These are phyloP conservation scores for Salix purpurea DNA, from an alignment of 345 rosid genomes.

Conservation along the genomic window DNA sequence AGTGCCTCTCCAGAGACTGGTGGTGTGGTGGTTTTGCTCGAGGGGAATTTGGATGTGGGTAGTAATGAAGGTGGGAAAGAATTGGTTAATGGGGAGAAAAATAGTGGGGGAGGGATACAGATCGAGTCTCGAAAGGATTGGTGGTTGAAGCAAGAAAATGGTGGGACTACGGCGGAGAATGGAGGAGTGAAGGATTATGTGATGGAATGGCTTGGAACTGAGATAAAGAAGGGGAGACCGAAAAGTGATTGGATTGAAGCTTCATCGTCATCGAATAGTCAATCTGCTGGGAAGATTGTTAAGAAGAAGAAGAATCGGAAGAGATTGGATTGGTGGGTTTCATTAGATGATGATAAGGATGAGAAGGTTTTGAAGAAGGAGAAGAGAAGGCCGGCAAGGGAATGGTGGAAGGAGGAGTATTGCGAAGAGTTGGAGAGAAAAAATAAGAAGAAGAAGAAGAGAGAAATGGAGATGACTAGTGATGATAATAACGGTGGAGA, in stretches of 20 bases:
- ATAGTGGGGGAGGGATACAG: slow-evolving; percentile 10
- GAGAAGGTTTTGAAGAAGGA: slow-evolving; percentile 46
- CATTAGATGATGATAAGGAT: slow-evolving; percentile 66
- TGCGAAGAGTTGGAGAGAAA: slow-evolving; percentile 69
- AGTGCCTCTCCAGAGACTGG: slow-evolving; percentile 33
- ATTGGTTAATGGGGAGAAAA: slow-evolving; percentile 17
- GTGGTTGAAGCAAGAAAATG: slow-evolving; percentile 65
- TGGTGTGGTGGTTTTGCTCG: slow-evolving; percentile 25
- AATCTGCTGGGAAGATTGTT: slow-evolving; percentile 22
- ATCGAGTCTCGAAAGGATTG: slow-evolving; percentile 54
- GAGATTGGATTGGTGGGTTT: slow-evolving; percentile 85
- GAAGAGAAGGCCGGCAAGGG: slow-evolving; percentile 71
- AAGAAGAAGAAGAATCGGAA: slow-evolving; percentile 55
- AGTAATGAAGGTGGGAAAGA: slow-evolving; percentile 45
- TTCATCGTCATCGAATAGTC: slow-evolving; percentile 30
- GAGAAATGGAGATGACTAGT: slow-evolving; percentile 23
- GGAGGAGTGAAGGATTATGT: slow-evolving; percentile 77
- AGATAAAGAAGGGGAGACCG: slow-evolving; percentile 75
- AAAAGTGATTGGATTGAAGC: slow-evolving; percentile 60
- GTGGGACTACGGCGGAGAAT: slow-evolving; percentile 11
- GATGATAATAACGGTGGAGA: slow-evolving; percentile 38
- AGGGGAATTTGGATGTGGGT: slow-evolving; percentile 34
- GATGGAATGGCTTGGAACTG: slow-evolving; percentile 90
- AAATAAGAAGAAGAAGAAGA: slow-evolving; percentile 49
- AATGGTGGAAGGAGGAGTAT: slow-evolving; percentile 98